Percentiles rank a stretch among this genome's conserved stretches.
Evolutionary conservation across 306 rosid genomes (phyloP).

Genomic region (Dryas octopetala): DNA sequence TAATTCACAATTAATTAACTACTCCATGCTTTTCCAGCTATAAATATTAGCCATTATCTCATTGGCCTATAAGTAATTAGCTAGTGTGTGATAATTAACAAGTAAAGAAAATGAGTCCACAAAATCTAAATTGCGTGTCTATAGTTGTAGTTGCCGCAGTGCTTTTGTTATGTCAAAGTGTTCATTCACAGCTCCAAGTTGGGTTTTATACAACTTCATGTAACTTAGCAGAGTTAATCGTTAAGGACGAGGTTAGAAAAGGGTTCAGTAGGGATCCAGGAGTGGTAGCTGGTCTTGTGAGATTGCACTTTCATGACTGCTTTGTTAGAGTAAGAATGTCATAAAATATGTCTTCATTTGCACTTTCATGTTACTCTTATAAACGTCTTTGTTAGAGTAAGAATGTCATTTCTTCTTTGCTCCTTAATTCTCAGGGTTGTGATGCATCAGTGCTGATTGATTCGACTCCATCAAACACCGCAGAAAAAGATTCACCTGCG

Average conservation of each 20-base stretch:
- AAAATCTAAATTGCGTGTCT: conserved; percentile 23
- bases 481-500: conserved; percentile 68
- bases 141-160: conserved; percentile 18
- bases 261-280: conserved; percentile 36
- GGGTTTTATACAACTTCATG: conserved; percentile 62
- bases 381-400: too few species aligned
- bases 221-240: conserved; percentile 54
- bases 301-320: conserved; percentile 86
- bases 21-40: conserved; percentile 6
- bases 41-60: conserved; percentile 25
- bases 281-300: conserved; percentile 66
- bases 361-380: too few species aligned
- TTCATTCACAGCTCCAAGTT: conserved; percentile 45
- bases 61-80: conserved; percentile 7
- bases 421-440: conserved; percentile 47
- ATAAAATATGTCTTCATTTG: too few species aligned
- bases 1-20: background rate
- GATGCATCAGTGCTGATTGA: conserved; percentile 73
- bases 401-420: too few species aligned
- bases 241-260: conserved; percentile 56
- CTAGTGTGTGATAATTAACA: background rate
- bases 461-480: conserved; percentile 59
- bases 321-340: conserved; percentile 58
- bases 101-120: conserved; percentile 40
- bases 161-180: conserved; percentile 36